Percentiles rank a stretch among this genome's conserved stretches.
These are phyloP conservation scores for Aspergillus novofumigatus DNA, from an alignment of 2,329 filamentous ascomycete genomes.

Conservation along the genomic window DNA sequence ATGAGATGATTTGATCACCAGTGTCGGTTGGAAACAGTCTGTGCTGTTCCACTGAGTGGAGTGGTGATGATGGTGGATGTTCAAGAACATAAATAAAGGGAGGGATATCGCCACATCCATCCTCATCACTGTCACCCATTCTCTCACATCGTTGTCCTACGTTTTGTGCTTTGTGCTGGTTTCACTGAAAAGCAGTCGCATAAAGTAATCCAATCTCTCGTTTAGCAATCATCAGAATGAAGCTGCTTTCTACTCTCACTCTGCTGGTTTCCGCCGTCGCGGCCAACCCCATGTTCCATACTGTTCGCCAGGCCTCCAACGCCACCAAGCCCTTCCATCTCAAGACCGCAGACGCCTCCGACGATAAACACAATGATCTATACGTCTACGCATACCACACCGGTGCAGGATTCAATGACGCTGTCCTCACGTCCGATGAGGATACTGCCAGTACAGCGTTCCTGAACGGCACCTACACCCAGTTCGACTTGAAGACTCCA, in stretches of 20 bases:
- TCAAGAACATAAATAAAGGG: background rate
- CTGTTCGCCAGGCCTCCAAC: slow-evolving; percentile 14
- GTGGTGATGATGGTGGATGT: background rate
- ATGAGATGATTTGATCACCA: background rate
- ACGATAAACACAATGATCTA: slow-evolving; percentile 30
- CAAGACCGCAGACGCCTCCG: slow-evolving; percentile 28
- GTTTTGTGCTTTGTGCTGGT: background rate
- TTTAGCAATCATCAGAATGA: slow-evolving; percentile 19
- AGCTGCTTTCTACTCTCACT: slow-evolving; percentile 24
- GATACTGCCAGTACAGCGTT: slow-evolving; percentile 23
- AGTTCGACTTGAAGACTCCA: slow-evolving; percentile 25
- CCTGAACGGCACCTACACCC: slow-evolving; percentile 31
- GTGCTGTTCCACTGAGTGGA: background rate
- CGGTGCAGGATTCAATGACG: slow-evolving; percentile 38
- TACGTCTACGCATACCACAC: slow-evolving; percentile 39
- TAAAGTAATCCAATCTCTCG: background rate
- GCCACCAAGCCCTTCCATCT: slow-evolving; percentile 27
- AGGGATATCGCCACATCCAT: background rate
- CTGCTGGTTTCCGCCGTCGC: slow-evolving; percentile 24
- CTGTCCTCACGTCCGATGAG: slow-evolving; percentile 26
- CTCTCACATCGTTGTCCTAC: background rate
- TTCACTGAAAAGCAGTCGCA: background rate
- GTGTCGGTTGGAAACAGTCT: background rate
- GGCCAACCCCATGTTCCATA: slow-evolving; percentile 20
- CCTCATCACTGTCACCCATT: background rate